Base-by-base conservation (phyloP, 208 protist genomes). In the Leptomonas seymouri region DNA sequence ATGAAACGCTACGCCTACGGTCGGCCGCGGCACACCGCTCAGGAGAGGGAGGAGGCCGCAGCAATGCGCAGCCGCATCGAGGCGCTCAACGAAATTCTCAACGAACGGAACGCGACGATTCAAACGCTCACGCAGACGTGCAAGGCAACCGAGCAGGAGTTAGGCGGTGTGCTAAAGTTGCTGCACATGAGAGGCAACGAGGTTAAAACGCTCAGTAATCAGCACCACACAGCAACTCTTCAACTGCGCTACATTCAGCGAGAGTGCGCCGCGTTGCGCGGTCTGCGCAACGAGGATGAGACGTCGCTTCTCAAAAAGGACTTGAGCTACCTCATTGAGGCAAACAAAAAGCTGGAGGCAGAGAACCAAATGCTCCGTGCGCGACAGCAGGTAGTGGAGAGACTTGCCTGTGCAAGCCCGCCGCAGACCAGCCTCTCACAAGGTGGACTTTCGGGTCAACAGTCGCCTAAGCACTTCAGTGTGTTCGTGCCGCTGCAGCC, bases 1-100 rank as follows among this genome's bases (percentile, higher is more conserved):
- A 65, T 95, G 21, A 89, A 91, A 58, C 82, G 86, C 45, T 91
- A 85, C 74, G 90, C 82, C 8, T 95, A 92, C 57, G 80, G 67
- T 16, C 65, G 85, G 14, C 73, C 76, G 48, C 53, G n/a, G 30
- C 62, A 76, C 48, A 59, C 57, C n/a, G 51, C 62, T 18, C 41
- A 56, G 25, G 65, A 81, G 11, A 67, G 31, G 20, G 67, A 74
- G 11, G 68, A 77, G 28, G 44, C 55, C 41, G 30, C 54, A n/a
- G 80, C 72, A 0, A 48, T 85, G 61, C 57, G 77, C 55, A 73
- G 82, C 27, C 78, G 79, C 41, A 71, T 90, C 14, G 66, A 54
- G 15, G 45, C 39, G 0, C 66, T 90, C 2, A 21, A 34, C 18
- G 23, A 84, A 31, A 67, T 56, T 2, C 46, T 76, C 1, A 12